Base-by-base conservation (phyloP, 768 basidiomycete species). In the Thelephora aurantiotincta region DNA sequence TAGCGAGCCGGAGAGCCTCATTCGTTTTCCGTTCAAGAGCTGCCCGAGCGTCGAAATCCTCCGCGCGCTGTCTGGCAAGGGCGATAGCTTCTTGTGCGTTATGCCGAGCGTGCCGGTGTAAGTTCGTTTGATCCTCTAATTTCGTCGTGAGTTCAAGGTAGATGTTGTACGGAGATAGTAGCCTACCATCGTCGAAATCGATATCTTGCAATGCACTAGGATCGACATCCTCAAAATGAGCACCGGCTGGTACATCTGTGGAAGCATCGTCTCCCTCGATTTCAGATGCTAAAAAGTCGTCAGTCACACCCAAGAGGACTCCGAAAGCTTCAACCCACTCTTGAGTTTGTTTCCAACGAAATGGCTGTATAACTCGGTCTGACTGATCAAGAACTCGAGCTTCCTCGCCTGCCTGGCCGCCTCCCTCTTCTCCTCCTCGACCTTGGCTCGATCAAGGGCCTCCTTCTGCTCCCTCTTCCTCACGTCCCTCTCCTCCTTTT, bases 281-380 rank as follows among this genome's bases (percentile, higher is more conserved):
- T 57, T 89, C 84, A 43, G 80, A 75, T 33, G 87, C 87, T 90
- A 45, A 43, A 54, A 33, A 23, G 6, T 30, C 13, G 43, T 50
- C 46, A 53, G 46, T 48, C 54, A 51, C 14, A 37, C 22, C 26
- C 49, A 14, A 48, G 47, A 45, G 43, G 44, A 26, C n/a, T 20
- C 36, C 46, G 13, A 43, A 42, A 38, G 50, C 5, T 34, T 35
- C 33, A 18, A 65, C 80, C 56, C 63, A 88, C 87, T 90, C 63
- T 88, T 88, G 46, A 90, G 74, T 67, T 98, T 98, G 65, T 81
- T 96, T 30, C 94, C 94, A 50, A 99, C 92, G 73, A 99, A 98
- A 68, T 99, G 96, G 54, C 89, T 92, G 65, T 98, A 99, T 6
- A 98, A 75, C 62, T 99, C 96, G 3, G 96, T 98, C 65, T 98